These are phyloP conservation scores for Vicia villosa DNA, from an alignment of 306 rosid genomes.

Conservation along the genomic window DNA sequence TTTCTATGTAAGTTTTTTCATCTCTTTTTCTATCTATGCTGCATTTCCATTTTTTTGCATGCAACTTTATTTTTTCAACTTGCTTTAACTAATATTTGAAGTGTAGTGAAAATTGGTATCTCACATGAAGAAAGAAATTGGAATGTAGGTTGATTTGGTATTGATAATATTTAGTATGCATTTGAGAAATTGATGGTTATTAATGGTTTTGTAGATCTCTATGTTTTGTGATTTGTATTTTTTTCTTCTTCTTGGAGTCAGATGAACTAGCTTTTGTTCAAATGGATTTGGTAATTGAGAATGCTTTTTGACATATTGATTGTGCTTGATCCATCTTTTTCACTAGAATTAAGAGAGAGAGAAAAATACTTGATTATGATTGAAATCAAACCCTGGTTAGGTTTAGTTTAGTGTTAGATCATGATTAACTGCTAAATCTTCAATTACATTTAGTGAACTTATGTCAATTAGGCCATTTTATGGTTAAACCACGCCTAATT, in stretches of 20 bases:
- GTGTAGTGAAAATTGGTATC: slow-evolving; percentile 23
- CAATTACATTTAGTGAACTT: slow-evolving; percentile 8
- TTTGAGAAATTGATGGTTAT: slow-evolving; percentile 34
- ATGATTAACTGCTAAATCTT: slow-evolving; percentile 5
- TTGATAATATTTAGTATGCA: slow-evolving; percentile 30
- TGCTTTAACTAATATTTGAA: slow-evolving; percentile 1
- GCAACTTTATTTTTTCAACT: slow-evolving; percentile 32
- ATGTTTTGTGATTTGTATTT: slow-evolving; percentile 24
- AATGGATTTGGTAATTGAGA: slow-evolving; percentile 23
- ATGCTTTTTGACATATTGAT: slow-evolving; percentile 27
- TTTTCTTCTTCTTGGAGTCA: neutral
- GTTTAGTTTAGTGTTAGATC: slow-evolving; percentile 17
- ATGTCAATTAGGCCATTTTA: slow-evolving; percentile 8
- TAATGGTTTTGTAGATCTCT: slow-evolving; percentile 35
- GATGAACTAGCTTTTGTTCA: slow-evolving; percentile 17
- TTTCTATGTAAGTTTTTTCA: slow-evolving; percentile 41
- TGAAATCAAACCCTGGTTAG: slow-evolving; percentile 18
- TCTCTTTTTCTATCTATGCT: slow-evolving; percentile 27
- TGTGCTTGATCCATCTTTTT: slow-evolving; percentile 27
- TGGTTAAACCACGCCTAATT: neutral
- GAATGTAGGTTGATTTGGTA: slow-evolving; percentile 39
- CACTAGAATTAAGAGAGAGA: neutral
- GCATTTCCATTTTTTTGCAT: slow-evolving; percentile 46
- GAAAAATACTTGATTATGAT: slow-evolving; percentile 2
- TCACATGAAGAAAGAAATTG: slow-evolving; percentile 2